Evolutionary conservation across 495 filamentous ascomycete species (phyloP).

Genomic region (Podospora sp.): DNA sequence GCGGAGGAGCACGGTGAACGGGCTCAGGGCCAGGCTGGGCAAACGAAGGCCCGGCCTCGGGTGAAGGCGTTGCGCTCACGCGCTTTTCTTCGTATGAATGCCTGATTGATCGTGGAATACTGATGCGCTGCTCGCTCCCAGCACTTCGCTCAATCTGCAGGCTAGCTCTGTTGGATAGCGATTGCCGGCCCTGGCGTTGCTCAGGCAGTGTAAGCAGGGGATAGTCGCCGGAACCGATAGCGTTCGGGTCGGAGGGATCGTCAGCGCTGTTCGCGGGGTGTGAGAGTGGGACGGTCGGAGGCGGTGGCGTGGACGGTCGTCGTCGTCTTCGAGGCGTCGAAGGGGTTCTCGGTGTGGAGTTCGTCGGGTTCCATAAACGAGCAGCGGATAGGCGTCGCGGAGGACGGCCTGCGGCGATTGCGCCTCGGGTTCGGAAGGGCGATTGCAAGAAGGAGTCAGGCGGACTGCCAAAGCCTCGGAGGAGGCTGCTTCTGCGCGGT

Average conservation of each 20-base stretch:
- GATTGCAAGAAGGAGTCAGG: constrained; percentile 41
- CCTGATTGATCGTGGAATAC: constrained; percentile 61
- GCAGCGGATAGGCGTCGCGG: constrained; percentile 46
- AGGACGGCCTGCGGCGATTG: constrained; percentile 27
- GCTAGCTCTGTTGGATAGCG: constrained; percentile 57
- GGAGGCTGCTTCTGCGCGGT: constrained; percentile 37
- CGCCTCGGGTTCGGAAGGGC: constrained; percentile 49
- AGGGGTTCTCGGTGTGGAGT: constrained; percentile 57
- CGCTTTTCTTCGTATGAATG: constrained; percentile 54
- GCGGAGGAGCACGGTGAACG: constrained; percentile 29
- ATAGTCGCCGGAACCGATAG: constrained; percentile 59
- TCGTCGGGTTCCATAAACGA: constrained; percentile 66
- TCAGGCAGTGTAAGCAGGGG: constrained; percentile 72
- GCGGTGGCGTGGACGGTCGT: constrained; percentile 50
- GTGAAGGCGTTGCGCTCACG: constrained; percentile 36
- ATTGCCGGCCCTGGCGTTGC: constrained; percentile 60
- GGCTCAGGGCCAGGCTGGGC: constrained; percentile 23
- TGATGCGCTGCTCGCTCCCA: constrained; percentile 67
- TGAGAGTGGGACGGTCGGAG: constrained; percentile 50
- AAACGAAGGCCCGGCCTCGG: constrained; percentile 26
- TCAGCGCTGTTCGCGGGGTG: constrained; percentile 43
- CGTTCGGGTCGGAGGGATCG: constrained; percentile 35
- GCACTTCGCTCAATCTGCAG: constrained; percentile 67
- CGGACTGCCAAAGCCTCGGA: constrained; percentile 43
- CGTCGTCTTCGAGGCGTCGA: constrained; percentile 33